Base-by-base conservation (phyloP, 192 early-diverging fungal species). In the Mortierella alpina region DNA sequence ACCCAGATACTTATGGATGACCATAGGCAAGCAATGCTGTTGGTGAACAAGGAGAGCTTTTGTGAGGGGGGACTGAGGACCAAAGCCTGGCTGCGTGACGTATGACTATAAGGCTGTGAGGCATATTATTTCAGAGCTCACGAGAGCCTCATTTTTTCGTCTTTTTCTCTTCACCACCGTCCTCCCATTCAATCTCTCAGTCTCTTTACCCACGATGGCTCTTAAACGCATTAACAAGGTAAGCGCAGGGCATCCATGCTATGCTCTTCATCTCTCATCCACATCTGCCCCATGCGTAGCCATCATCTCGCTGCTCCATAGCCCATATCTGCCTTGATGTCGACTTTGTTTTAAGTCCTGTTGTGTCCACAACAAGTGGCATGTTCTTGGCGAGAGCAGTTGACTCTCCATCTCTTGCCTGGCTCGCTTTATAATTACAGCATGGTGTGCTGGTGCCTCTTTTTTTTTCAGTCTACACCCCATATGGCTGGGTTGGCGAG, bases 171-270 rank as follows among this genome's bases (percentile, higher is more conserved):
- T 44, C 47, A 50, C 52, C 49, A 54, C 42, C 61, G 42, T 9
- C 55, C 41, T 20, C 44, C 60, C 61, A 50, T 31, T 59, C 53
- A 68, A 44, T 63, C 53, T 15, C 60, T 51, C 66, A 61, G 57
- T 56, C 63, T 63, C 66, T 41, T 23, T 52, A 49, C 42, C 53
- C 68, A 86, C 69, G 59, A 99, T 99, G 97, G 96, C 97, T 86
- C 87, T 97, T 59, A 98, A 98, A 90, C 94, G 97, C 85, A 99
- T 99, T 91, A 96, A 95, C 90, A 98, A 98, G 94, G 97, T 95
- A 90, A 71, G 86, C 81, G 14, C 49, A 44, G 65, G 31, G 31
- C 58, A 45, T 39, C 54, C 8, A 41, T 68, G 2, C 23, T 22
- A 5, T 65, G 39, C 22, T n/a, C 18, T 45, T 44, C 41, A 42